Base-by-base conservation (phyloP, 2,329 filamentous ascomycete genomes). In the Podosphaera aphanis region DNA sequence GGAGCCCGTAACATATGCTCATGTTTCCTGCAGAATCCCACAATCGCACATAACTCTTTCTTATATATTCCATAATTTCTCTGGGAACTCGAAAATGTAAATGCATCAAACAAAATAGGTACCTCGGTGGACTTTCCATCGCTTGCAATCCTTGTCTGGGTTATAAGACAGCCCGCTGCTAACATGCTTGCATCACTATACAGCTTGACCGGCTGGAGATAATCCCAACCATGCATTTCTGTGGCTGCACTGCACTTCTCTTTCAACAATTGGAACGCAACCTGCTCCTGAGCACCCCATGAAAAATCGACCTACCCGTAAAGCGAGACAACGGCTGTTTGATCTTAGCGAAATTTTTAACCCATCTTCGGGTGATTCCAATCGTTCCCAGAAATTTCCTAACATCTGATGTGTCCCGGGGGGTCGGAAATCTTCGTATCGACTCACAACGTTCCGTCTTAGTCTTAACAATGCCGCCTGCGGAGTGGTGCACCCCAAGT, bases 21-120 rank as follows among this genome's bases (percentile, higher is more conserved):
- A 45, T 29, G 45, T 39, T 29, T 37, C 38, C 8, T 46, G 49
- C 21, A 49, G 48, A 31, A 47, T 43, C 25, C 19, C 2, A 41
- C 18, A 5, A 41, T 41, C 5, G 38, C 38, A 23, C 19, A 41
- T 7, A 41, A 11, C 13, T 39, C 37, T 20, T 41, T 25, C 20
- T 41, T 41, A 15, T 41, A 41, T 2, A 16, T 49, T 48, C 33
- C 31, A 49, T 15, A 33, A 48, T 19, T 44, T 45, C 7, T 19
- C 50, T 18, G 47, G 49, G 20, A 40, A 39, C 3, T 46, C 39
- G 7, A 35, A 47, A 13, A 36, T 49, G 25, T 45, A n/a, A 38
- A 46, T 4, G 39, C 20, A n/a, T 42, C 29, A 31, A 33, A 43
- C n/a, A 33, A n/a, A 5, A 43, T 43, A 15, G 41, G 41, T 11